A percentile compares a stretch with the other conserved stretches of the same genome.
These are phyloP conservation scores for Quaeritorhiza haematococci DNA, from an alignment of 371 early-diverging fungal genomes.

Conservation along the genomic window DNA sequence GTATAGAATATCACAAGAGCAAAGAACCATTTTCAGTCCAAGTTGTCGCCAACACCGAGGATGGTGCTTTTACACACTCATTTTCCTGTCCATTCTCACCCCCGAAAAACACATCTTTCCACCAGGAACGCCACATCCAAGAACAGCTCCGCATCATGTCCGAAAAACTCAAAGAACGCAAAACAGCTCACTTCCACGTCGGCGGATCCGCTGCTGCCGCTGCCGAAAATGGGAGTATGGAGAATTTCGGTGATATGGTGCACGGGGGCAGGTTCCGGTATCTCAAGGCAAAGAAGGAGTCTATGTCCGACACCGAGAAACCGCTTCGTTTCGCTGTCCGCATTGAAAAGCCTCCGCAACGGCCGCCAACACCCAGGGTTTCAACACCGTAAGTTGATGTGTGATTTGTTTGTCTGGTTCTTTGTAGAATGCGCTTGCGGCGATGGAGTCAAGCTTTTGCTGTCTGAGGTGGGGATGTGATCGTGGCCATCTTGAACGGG, in stretches of 20 bases:
- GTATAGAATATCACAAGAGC: not conserved
- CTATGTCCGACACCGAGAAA: too few relatives aligned
- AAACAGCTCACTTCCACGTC: too few relatives aligned
- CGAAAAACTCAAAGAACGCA: slow-evolving; percentile 35
- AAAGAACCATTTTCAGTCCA: not conserved
- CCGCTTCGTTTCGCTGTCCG: slow-evolving; percentile 35
- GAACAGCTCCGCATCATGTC: slow-evolving; percentile 44
- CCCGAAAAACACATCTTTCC: too few relatives aligned
- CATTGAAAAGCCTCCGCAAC: slow-evolving; percentile 40
- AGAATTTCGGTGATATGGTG: too few relatives aligned
- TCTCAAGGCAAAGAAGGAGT: not conserved
- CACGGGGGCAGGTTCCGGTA: too few relatives aligned
- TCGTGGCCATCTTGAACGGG: not conserved
- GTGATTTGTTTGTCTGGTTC: not conserved
- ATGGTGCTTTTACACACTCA: not conserved
- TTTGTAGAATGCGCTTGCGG: too few relatives aligned
- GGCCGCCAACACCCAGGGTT: slow-evolving; percentile 47
- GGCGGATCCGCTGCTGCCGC: too few relatives aligned
- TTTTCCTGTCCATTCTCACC: too few relatives aligned
- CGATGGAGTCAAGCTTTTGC: too few relatives aligned
- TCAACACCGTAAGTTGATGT: slow-evolving; percentile 25
- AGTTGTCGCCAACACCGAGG: not conserved
- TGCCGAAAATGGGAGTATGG: too few relatives aligned
- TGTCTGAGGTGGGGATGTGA: not conserved
- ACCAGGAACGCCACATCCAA: slow-evolving; percentile 37